Conservation (phyloP, 2,329 filamentous ascomycete genomes). For the Xylaria sp. region DNA sequence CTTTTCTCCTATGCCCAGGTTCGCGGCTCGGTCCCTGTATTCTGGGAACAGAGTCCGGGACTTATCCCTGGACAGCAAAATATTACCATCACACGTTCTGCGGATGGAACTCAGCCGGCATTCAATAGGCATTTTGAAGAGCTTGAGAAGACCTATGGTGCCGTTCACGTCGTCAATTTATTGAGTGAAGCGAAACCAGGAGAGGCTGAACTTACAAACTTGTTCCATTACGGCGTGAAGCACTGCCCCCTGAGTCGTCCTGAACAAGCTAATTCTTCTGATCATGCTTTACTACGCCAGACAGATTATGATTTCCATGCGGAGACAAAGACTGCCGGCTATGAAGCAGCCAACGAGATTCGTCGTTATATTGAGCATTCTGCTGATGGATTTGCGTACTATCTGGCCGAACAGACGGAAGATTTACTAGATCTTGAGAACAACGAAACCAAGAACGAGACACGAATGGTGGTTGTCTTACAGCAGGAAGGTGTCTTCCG, state of each 20-base stretch:
- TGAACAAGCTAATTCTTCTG: conserved; percentile 50
- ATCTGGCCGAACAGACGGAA: conserved; percentile 68
- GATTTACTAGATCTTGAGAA: conserved; percentile 41
- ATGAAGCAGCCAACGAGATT: conserved; percentile 85
- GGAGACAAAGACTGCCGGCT: conserved; percentile 82
- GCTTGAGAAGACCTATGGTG: conserved; percentile 81
- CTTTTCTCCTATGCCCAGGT: conserved; percentile 93
- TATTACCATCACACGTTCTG: conserved; percentile 81
- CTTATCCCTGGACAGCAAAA: conserved; percentile 91
- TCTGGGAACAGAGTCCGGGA: conserved; percentile 92
- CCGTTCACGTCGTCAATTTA: conserved; percentile 87
- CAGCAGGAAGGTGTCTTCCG: conserved; percentile 95
- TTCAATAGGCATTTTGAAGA: conserved; percentile 93
- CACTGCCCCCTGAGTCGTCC: conserved; percentile 65
- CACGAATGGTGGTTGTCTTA: conserved; percentile 61
- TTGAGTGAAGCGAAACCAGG: conserved; percentile 85
- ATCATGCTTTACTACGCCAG: conserved; percentile 69
- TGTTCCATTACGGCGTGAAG: conserved; percentile 72
- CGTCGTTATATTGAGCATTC: conserved; percentile 71
- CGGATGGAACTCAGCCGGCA: conserved; percentile 85
- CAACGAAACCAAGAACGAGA: conserved; percentile 33
- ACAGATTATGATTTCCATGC: conserved; percentile 97
- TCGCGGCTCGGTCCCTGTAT: conserved; percentile 87
- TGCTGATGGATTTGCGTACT: conserved; percentile 87
- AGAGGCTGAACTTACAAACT: conserved; percentile 74